A percentile compares a stretch with the other conserved stretches of the same genome.
These are phyloP conservation scores for Globisporangium canariense DNA, from an alignment of 352 stramenopile genomes.

Conservation along the genomic window DNA sequence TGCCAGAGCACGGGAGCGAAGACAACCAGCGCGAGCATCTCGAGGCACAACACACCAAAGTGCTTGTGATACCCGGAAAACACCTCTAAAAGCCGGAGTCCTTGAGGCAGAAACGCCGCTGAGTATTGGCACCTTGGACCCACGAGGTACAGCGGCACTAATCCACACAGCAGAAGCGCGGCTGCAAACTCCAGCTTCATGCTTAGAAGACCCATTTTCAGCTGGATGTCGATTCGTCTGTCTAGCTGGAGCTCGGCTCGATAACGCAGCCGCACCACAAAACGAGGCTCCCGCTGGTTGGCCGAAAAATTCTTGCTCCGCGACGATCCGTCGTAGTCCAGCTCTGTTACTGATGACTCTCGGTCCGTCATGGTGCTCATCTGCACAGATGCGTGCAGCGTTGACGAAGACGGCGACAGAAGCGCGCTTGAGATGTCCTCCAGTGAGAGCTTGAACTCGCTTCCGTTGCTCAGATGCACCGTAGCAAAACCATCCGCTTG, in stretches of 20 bases:
- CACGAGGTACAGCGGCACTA: slow-evolving; percentile 7
- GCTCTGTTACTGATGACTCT: not conserved
- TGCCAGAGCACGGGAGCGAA: slow-evolving; percentile 28
- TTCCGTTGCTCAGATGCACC: slow-evolving; percentile 27
- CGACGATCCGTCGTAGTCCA: not conserved
- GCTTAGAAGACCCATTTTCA: slow-evolving; percentile 9
- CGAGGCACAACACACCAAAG: not conserved
- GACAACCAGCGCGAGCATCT: slow-evolving; percentile 13
- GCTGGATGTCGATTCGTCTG: slow-evolving; percentile 20
- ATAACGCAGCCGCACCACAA: slow-evolving; percentile 30
- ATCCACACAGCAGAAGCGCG: slow-evolving; percentile 3
- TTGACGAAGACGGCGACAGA: slow-evolving; percentile 17
- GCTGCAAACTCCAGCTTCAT: slow-evolving; percentile 17
- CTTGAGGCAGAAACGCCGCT: not conserved
- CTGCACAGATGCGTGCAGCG: not conserved
- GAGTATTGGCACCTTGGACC: not conserved
- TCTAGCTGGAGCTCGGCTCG: slow-evolving; percentile 30
- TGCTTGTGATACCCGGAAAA: slow-evolving; percentile 2
- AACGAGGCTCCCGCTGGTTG: slow-evolving; percentile 14
- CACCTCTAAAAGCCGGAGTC: not conserved
- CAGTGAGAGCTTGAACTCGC: slow-evolving; percentile 29
- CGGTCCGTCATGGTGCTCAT: slow-evolving; percentile 1
- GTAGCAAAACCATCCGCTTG: slow-evolving; percentile 16
- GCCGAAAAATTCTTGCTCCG: not conserved
- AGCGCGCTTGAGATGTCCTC: slow-evolving; percentile 32